Evolutionary conservation across 2,329 filamentous ascomycete genomes (phyloP).

Genomic region (Stachybotrys echinatus): DNA sequence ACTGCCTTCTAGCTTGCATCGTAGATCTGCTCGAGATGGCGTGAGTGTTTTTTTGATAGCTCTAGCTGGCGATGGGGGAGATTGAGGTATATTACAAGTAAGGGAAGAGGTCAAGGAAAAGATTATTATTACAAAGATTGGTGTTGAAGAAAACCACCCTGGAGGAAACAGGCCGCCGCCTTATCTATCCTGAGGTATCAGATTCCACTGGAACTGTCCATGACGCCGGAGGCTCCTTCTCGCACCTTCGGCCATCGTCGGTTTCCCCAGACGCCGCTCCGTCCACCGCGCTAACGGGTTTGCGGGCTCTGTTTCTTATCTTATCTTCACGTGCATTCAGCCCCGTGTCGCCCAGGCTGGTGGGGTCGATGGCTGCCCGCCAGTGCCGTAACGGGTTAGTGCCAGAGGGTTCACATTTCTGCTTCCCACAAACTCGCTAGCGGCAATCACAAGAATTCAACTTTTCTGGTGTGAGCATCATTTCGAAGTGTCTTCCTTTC

Average conservation of each 20-base stretch:
- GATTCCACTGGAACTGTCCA: not conserved
- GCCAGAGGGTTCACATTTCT: conserved; percentile 37
- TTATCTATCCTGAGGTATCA: not conserved
- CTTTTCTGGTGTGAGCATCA: conserved; percentile 32
- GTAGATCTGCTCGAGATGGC: conserved; percentile 3
- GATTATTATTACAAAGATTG: not conserved
- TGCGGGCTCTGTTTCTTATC: conserved; percentile 13
- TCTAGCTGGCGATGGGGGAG: not conserved
- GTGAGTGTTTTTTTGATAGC: conserved; percentile 1
- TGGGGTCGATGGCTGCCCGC: conserved; percentile 10
- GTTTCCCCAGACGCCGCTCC: not conserved
- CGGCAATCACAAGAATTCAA: conserved; percentile 36
- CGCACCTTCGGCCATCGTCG: conserved; percentile 27
- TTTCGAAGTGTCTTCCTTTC: conserved; percentile 28
- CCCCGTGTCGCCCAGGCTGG: conserved; percentile 20
- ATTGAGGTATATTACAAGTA: conserved; percentile 2
- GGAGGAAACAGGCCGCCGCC: not conserved
- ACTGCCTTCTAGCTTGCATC: conserved; percentile 37
- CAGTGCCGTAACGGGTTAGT: conserved; percentile 24
- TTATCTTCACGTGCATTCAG: conserved; percentile 31
- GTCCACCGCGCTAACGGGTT: too few species aligned
- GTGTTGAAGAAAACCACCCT: not conserved
- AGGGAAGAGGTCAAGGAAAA: not conserved
- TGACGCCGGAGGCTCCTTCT: conserved; percentile 25
- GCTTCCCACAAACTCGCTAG: conserved; percentile 38